A percentile compares a stretch with the other conserved stretches of the same genome.
Evolutionary conservation across 2,329 filamentous ascomycete species (phyloP).

Genomic region (Grosmannia penicillata): DNA sequence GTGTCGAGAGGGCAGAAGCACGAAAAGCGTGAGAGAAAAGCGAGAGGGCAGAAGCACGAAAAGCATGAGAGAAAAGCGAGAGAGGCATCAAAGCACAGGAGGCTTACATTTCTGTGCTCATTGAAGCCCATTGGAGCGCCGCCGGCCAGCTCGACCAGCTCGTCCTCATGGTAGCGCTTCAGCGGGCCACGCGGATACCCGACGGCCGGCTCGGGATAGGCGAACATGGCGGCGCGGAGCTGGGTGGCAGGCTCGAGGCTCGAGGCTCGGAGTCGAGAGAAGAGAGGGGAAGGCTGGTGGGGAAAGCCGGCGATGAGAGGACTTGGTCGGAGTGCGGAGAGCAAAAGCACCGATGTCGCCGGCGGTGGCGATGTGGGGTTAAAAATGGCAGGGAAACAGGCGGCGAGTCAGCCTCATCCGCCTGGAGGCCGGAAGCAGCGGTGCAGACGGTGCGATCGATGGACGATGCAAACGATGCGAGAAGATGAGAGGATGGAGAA

Average conservation of each 20-base stretch:
- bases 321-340: no score
- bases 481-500: not conserved
- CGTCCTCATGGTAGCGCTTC: constrained; percentile 32
- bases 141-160: constrained; percentile 19
- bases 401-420: not conserved
- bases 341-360: no score
- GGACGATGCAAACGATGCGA: not conserved
- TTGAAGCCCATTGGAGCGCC: constrained; percentile 25
- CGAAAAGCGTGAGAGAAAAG: constrained; percentile 2
- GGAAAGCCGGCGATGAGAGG: no score
- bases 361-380: no score
- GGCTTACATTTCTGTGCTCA: constrained; percentile 34
- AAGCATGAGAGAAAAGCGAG: not conserved
- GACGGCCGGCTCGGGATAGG: constrained; percentile 1
- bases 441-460: no score
- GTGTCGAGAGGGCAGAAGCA: no score
- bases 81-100: not conserved
- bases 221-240: constrained; percentile 11
- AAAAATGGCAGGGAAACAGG: not conserved
- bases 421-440: no score
- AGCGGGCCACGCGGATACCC: constrained; percentile 22
- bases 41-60: not conserved
- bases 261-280: no score
- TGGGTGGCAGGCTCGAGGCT: no score
- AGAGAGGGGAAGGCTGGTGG: not conserved